Evolutionary conservation across 495 filamentous ascomycete species (phyloP).

Genomic region (Penicillium taxi): DNA sequence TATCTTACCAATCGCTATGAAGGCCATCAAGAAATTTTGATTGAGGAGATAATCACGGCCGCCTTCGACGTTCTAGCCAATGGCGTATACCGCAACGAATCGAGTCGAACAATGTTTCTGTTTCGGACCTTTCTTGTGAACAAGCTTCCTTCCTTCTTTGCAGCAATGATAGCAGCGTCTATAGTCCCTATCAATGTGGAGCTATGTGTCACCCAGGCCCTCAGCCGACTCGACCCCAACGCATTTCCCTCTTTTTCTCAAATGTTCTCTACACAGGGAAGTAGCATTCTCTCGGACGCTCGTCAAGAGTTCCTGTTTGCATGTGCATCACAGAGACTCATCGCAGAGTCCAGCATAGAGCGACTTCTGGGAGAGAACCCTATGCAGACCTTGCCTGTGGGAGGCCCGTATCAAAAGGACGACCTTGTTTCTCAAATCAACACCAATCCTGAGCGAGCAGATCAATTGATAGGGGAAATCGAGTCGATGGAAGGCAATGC

Average conservation of each 20-base stretch:
- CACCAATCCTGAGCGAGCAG: conserved; percentile 59
- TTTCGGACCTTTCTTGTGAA: conserved; percentile 89
- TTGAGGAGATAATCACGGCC: conserved; percentile 74
- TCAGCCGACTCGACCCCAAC: conserved; percentile 67
- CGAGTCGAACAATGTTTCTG: conserved; percentile 60
- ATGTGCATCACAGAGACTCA: conserved; percentile 75
- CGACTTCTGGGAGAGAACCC: conserved; percentile 77
- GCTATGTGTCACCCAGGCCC: conserved; percentile 69
- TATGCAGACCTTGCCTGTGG: conserved; percentile 68
- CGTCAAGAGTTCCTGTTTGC: conserved; percentile 89
- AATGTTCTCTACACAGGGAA: conserved; percentile 70
- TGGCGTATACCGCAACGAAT: conserved; percentile 71
- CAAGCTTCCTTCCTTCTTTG: conserved; percentile 76
- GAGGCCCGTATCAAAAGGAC: conserved; percentile 68
- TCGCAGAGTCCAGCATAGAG: conserved; percentile 71
- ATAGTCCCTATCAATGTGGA: conserved; percentile 64
- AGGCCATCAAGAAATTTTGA: conserved; percentile 67
- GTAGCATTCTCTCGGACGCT: conserved; percentile 69
- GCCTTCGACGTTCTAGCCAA: conserved; percentile 87
- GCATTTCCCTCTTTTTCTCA: conserved; percentile 72
- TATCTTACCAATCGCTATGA: conserved; percentile 80
- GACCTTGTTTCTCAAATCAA: conserved; percentile 66
- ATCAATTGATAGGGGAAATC: conserved; percentile 67
- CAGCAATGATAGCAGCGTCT: conserved; percentile 49
- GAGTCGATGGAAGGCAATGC: conserved; percentile 95